Percentiles rank a stretch among this genome's conserved stretches.
These are phyloP conservation scores for Flaveria robusta DNA, from an alignment of 129 eudicot species.

Conservation along the genomic window DNA sequence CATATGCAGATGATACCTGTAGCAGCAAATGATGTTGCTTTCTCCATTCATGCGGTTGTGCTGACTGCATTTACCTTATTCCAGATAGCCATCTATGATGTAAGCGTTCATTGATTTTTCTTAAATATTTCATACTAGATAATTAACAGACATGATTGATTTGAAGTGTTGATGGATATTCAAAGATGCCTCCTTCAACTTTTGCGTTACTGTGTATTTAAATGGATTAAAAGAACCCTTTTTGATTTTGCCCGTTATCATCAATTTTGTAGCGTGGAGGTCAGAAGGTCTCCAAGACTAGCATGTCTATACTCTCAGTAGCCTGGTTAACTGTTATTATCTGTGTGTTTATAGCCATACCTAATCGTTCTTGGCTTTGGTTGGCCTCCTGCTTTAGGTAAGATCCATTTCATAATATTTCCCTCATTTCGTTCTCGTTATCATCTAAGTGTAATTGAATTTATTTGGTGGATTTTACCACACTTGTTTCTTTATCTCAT, in stretches of 20 bases:
- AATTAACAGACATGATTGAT: background rate
- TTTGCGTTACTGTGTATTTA: background rate
- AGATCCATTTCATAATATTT: slow-evolving; percentile 21
- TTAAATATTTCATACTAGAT: background rate
- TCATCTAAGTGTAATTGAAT: background rate
- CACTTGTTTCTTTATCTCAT: slow-evolving; percentile 4
- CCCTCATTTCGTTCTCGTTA: slow-evolving; percentile 5
- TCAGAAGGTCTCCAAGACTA: slow-evolving; percentile 74
- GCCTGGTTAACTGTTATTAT: slow-evolving; percentile 72
- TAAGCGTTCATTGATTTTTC: slow-evolving; percentile 32
- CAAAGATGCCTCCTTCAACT: background rate
- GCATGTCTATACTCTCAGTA: slow-evolving; percentile 57
- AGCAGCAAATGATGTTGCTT: slow-evolving; percentile 96
- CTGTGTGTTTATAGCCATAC: slow-evolving; percentile 78
- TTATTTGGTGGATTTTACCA: slow-evolving; percentile 8
- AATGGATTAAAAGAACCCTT: background rate
- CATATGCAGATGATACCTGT: slow-evolving; percentile 89
- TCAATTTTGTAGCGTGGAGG: slow-evolving; percentile 61
- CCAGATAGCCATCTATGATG: slow-evolving; percentile 90
- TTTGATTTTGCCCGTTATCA: background rate
- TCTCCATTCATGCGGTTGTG: slow-evolving; percentile 87
- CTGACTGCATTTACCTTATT: slow-evolving; percentile 78
- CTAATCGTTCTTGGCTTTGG: slow-evolving; percentile 92
- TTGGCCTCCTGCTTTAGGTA: slow-evolving; percentile 86
- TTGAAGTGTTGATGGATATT: slow-evolving; percentile 12